Percentiles rank a stretch among this genome's conserved stretches.
These are phyloP conservation scores for Diutina mesorugosa DNA, from an alignment of 1,139 yeast genomes.

Conservation along the genomic window DNA sequence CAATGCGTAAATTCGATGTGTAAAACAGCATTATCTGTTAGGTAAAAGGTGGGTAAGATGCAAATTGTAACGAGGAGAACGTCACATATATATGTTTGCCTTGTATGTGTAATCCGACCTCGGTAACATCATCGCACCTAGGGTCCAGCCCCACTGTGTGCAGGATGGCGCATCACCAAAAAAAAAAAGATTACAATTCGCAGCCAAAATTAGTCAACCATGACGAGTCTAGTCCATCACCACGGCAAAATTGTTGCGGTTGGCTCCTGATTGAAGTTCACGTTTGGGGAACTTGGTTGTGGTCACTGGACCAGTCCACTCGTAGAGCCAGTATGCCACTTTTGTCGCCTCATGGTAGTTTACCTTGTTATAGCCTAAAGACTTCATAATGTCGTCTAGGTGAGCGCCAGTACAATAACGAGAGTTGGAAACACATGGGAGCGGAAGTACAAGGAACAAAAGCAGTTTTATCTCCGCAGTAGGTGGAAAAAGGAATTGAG, in stretches of 20 bases:
- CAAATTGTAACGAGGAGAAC: neutral
- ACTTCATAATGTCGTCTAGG: slow-evolving; percentile 33
- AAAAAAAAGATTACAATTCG: neutral
- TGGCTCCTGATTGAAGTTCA: slow-evolving; percentile 38
- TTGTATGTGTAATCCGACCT: no score
- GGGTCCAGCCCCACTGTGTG: neutral
- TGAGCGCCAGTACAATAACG: slow-evolving; percentile 49
- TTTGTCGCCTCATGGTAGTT: slow-evolving; percentile 52
- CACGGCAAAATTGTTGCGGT: slow-evolving; percentile 56
- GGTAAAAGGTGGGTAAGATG: neutral
- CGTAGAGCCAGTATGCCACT: slow-evolving; percentile 57
- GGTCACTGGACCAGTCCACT: neutral
- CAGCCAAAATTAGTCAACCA: neutral
- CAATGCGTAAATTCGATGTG: slow-evolving; percentile 6
- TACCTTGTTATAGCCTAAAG: slow-evolving; percentile 43
- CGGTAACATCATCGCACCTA: neutral
- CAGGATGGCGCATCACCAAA: neutral
- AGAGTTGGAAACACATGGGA: slow-evolving; percentile 76
- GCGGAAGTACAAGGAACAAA: slow-evolving; percentile 75
- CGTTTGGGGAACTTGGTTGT: slow-evolving; percentile 18
- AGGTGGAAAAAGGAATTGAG: slow-evolving; percentile 35
- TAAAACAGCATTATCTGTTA: neutral
- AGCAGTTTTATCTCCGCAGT: slow-evolving; percentile 10
- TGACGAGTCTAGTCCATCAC: slow-evolving; percentile 2
- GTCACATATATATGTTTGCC: no score